Conservation (phyloP, 2,329 filamentous ascomycete genomes). For the Helotiales sp. region DNA sequence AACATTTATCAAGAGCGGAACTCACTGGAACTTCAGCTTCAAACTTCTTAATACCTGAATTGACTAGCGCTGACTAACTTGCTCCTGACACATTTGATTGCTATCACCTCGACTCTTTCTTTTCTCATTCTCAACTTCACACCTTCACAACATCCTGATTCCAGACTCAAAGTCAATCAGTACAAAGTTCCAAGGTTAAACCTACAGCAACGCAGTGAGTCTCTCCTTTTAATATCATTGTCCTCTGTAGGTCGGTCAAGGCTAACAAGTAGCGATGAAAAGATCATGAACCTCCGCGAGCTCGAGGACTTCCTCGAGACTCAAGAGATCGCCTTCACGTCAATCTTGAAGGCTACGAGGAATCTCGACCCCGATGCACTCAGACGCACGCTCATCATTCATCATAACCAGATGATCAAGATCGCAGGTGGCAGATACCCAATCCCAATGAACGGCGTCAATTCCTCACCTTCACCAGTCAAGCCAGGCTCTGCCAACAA, state of each 20-base stretch:
- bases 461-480: not conserved
- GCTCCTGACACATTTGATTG: too few species aligned
- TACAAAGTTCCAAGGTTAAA: too few species aligned
- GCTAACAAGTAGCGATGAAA: not conserved
- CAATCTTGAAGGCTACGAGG: not conserved
- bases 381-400: not conserved
- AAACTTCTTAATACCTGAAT: too few species aligned
- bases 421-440: not conserved
- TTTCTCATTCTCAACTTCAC: not conserved
- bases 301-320: constrained; percentile 2
- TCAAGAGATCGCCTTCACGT: constrained; percentile 5
- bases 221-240: not conserved
- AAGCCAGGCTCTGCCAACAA: not conserved
- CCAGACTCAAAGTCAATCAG: too few species aligned
- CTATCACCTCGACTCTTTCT: too few species aligned
- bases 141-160: not conserved
- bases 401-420: constrained; percentile 1
- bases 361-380: not conserved
- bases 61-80: too few species aligned
- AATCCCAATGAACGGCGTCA: not conserved
- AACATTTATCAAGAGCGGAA: too few species aligned
- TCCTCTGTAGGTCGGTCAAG: not conserved
- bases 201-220: not conserved
- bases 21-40: too few species aligned
- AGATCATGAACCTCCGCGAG: constrained; percentile 1